Evolutionary conservation across 805 yeast species (phyloP), one percentile per base, ranked within the genome.

Genomic region (Teunomyces stri): DNA sequence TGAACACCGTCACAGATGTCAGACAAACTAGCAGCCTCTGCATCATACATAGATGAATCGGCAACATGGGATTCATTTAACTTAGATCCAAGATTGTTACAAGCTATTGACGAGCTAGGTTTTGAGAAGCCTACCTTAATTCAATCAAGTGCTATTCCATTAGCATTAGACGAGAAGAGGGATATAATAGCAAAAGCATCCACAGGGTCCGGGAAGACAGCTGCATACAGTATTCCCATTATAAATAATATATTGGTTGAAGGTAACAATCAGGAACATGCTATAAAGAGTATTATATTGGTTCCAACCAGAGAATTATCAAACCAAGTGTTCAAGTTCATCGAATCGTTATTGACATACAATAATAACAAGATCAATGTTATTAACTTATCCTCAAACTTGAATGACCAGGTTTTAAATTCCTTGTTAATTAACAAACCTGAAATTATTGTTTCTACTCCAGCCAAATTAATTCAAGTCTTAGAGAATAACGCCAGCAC

Each of bases 161-260:
- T 94, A 43, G 97, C 99, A 0, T 69, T 94, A 45, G 87, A 89
- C 53, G 94, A 92, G 55, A 87, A 85, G 61, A 85, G 90, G 70
- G 97, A 92, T 64, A 86, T 92, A 53, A 85, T 92, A 41, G 97
- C 97, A 33, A 84, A 87, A 62, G 97, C 98, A 5, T 82, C 89
- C 21, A 92, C 99, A 0, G 99, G 99, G 3, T 87, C 96, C 6
- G 98, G 98, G 54, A 92, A 92, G 66, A 92, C 98, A 0, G 87
- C 89, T 9, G 96, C 97, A 1, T 92, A 92, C 62, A 69, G 85
- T 52, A 78, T 92, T 42, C 99, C 99, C 5, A 84, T 94, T 13
- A 65, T 94, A 35, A 96, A 94, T 64, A 78, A 82, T 35, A 79
- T 94, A 35, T 70, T 92, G 49, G 69, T 73, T 18, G 71, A 69